A percentile compares a stretch with the other conserved stretches of the same genome.
These are phyloP conservation scores for Elaphomyces granulatus DNA, from an alignment of 495 filamentous ascomycete genomes.

Conservation along the genomic window DNA sequence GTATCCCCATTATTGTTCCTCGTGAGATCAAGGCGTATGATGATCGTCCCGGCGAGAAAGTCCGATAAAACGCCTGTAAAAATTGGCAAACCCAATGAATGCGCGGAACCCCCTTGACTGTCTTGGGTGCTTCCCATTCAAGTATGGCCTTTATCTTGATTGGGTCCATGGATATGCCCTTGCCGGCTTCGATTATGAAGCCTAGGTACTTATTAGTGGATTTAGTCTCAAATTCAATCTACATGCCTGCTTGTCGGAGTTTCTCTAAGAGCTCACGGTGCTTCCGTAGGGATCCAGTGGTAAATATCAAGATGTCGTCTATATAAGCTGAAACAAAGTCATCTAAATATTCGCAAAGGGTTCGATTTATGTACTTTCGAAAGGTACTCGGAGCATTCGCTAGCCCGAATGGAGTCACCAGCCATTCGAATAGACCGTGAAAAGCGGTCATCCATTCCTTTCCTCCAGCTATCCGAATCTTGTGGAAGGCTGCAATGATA, in stretches of 20 bases:
- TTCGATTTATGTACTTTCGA: background rate
- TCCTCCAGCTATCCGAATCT: too few species aligned
- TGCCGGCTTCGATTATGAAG: slow-evolving; percentile 10
- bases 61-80: slow-evolving; percentile 20
- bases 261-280: slow-evolving; percentile 11
- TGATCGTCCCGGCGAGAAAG: too few species aligned
- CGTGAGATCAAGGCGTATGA: too few species aligned
- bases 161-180: slow-evolving; percentile 12
- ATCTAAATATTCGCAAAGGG: slow-evolving; percentile 13
- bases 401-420: too few species aligned
- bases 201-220: slow-evolving; percentile 12
- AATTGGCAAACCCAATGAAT: slow-evolving; percentile 23
- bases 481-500: too few species aligned
- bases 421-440: too few species aligned
- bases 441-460: too few species aligned
- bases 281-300: slow-evolving; percentile 5
- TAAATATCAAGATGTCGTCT: slow-evolving; percentile 18
- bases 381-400: slow-evolving; percentile 1
- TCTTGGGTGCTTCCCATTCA: slow-evolving; percentile 11
- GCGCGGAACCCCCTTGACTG: slow-evolving; percentile 11
- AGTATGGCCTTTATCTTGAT: slow-evolving; percentile 14
- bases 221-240: slow-evolving; percentile 14
- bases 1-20: too few species aligned
- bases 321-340: slow-evolving; percentile 17
- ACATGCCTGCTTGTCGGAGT: slow-evolving; percentile 8